Evolutionary conservation across 176 grass and related monocot species (phyloP).

Genomic region (Coix lacrymajobi): DNA sequence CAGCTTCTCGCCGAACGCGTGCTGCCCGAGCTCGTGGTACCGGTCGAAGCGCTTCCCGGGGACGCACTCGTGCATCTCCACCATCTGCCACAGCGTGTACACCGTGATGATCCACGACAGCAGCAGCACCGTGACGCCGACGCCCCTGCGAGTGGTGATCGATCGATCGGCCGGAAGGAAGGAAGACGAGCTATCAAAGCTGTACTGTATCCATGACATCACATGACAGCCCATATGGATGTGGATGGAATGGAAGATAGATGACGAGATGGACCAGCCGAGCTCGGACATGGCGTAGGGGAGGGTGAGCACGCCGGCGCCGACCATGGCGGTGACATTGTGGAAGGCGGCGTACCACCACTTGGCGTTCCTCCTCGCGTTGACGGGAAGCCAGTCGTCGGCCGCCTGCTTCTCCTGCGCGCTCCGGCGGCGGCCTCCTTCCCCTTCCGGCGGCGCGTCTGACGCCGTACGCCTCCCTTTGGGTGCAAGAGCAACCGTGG

Average conservation of each 20-base stretch:
- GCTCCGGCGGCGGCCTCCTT: neutral
- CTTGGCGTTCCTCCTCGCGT: neutral
- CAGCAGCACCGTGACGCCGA: neutral
- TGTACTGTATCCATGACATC: too few relatives aligned
- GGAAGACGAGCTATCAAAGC: neutral
- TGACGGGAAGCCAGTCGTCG: neutral
- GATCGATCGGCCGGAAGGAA: too few relatives aligned
- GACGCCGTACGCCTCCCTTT: neutral
- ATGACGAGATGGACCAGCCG: constrained; percentile 43
- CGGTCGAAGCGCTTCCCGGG: constrained; percentile 63
- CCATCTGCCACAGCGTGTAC: constrained; percentile 87
- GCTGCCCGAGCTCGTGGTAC: constrained; percentile 68
- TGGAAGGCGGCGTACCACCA: neutral
- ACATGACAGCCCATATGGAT: neutral
- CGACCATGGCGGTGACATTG: constrained; percentile 56
- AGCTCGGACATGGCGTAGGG: constrained; percentile 72
- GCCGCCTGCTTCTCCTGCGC: neutral
- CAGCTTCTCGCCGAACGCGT: constrained; percentile 55
- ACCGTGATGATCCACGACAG: constrained; percentile 36
- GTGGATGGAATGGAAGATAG: neutral
- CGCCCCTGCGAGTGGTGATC: neutral
- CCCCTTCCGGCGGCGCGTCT: neutral
- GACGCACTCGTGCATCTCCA: constrained; percentile 77
- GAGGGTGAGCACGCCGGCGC: constrained; percentile 66
- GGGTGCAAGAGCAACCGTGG: neutral